Evolutionary conservation across 2,329 filamentous ascomycete genomes (phyloP).

Genomic region (Lasiodiplodia theobromae): DNA sequence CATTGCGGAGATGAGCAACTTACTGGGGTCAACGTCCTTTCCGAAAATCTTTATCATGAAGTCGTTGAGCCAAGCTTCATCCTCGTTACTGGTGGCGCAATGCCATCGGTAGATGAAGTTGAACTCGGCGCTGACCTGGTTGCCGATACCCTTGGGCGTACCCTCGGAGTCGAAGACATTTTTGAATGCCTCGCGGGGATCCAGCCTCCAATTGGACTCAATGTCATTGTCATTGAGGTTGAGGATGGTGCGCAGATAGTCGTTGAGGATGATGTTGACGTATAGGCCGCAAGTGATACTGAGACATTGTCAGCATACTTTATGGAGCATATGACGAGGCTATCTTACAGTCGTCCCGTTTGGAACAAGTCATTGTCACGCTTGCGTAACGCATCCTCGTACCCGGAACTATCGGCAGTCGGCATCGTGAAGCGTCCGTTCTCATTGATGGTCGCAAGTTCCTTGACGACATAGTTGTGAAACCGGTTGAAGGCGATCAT

Average conservation of each 20-base stretch:
- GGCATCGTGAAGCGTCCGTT: constrained; percentile 75
- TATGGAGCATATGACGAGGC: constrained; percentile 45
- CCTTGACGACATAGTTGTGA: constrained; percentile 80
- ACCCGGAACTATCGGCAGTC: constrained; percentile 36
- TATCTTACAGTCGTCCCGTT: constrained; percentile 40
- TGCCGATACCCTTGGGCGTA: constrained; percentile 73
- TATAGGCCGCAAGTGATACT: constrained; percentile 55
- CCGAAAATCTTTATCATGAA: constrained; percentile 35
- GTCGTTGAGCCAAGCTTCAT: constrained; percentile 78
- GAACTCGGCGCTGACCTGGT: constrained; percentile 82
- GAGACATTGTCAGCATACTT: constrained; percentile 47
- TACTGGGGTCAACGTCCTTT: constrained; percentile 17
- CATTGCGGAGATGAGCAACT: not conserved
- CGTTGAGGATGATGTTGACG: constrained; percentile 54
- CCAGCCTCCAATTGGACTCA: constrained; percentile 79
- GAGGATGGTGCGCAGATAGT: constrained; percentile 55
- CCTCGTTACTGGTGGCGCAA: constrained; percentile 72
- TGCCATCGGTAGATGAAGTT: constrained; percentile 86
- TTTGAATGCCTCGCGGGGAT: constrained; percentile 60
- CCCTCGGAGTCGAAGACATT: constrained; percentile 42
- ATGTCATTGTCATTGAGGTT: constrained; percentile 60
- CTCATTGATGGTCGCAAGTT: constrained; percentile 83
- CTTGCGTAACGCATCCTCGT: not conserved
- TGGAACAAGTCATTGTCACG: constrained; percentile 20
- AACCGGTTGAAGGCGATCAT: constrained; percentile 71